Percentiles rank a stretch among this genome's conserved stretches.
Evolutionary conservation across 1,284 basidiomycete genomes (phyloP).

Genomic region (Ceratobasidium sp.): DNA sequence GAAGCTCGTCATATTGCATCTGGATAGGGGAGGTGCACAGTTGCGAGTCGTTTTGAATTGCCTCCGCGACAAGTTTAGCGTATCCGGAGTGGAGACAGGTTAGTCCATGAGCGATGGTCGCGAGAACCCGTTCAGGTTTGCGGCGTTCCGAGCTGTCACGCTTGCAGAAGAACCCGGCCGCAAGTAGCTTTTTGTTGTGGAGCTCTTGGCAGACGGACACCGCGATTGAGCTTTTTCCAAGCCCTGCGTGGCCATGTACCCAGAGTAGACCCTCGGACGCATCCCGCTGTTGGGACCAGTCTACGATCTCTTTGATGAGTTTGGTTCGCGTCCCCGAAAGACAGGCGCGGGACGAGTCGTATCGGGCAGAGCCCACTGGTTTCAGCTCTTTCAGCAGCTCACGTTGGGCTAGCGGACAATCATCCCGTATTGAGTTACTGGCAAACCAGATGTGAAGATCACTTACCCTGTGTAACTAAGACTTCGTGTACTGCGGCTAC

Average conservation of each 20-base stretch:
- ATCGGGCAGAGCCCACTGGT: background rate
- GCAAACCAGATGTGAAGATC: no score
- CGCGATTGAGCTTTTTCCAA: conserved; percentile 13
- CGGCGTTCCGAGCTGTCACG: conserved; percentile 1
- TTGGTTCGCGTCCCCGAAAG: background rate
- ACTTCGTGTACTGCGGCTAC: no score
- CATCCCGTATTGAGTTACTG: no score
- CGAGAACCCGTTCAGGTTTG: background rate
- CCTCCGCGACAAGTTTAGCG: background rate
- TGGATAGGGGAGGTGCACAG: background rate
- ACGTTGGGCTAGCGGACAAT: background rate
- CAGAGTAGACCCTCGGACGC: background rate
- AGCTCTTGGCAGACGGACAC: conserved; percentile 2
- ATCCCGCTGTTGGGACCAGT: background rate
- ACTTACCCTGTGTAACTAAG: no score
- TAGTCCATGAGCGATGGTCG: background rate
- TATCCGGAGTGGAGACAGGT: background rate
- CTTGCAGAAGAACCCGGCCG: conserved; percentile 8
- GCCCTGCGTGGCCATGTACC: conserved; percentile 2
- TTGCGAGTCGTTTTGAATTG: background rate
- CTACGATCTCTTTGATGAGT: background rate
- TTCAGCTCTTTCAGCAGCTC: background rate
- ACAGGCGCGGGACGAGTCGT: background rate
- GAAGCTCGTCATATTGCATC: background rate
- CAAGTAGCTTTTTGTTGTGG: background rate